Evolutionary conservation across 2,329 filamentous ascomycete species (phyloP), one percentile per base, ranked within the genome.

Genomic region (Xylaria sp.): DNA sequence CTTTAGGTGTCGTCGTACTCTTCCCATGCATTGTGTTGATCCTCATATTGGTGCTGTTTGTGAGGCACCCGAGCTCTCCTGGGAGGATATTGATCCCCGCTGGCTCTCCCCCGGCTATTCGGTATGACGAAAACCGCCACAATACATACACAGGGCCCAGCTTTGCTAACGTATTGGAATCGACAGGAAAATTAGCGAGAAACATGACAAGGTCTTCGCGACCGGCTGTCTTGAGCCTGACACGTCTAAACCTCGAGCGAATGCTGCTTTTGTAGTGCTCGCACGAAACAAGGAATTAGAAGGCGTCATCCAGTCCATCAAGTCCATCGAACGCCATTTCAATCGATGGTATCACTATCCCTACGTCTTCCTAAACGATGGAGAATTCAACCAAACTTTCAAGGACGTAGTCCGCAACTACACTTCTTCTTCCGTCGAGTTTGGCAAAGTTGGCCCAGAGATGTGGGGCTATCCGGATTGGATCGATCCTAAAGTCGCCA

Each of bases 331-430:
- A 84, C 89, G 96, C 75, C 96, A 99, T 82, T 99, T 99, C 89
- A 99, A 99, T 83, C 90, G 94, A 74, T 99, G 95, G 94, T 99
- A 94, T 80, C 90, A 98, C 82, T 99, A 99, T 80, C 96, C 96
- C 31, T 99, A 98, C 79, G 95, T 98, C 75, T 98, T 99, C 81
- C 85, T 99, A 75, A 99, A 99, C 82, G 95, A 99, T 77, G 96
- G 92, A 72, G 94, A 98, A 67, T 99, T 99, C 87, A 94, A 98
- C 82, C 89, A 93, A 78, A 93, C 91, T 13, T 99, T 99, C 87
- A 97, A 93, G 80, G 92, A 95, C 75, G 91, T 90, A 0, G 89
- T 99, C 67, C 84, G 86, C 78, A 97, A 98, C 78, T 94, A 99
- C 82, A 97, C 94, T n/a, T 97, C 93, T 63, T 88, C 87, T 41